Evolutionary conservation across 257 asterid genomes (phyloP).

Genomic region (Solanum paucissectum): DNA sequence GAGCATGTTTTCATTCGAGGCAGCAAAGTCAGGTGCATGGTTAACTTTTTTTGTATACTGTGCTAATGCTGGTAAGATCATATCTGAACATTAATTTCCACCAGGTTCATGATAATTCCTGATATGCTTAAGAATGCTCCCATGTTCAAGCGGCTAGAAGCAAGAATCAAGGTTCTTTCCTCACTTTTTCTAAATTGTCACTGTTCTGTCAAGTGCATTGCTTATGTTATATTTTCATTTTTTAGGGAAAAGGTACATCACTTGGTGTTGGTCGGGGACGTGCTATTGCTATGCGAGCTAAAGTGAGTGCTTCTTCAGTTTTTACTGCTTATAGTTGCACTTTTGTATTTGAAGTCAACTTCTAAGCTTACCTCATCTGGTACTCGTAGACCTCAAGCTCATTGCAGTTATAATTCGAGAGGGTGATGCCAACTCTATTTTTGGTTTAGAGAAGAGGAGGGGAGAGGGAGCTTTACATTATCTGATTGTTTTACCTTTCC

Average conservation of each 20-base stretch:
- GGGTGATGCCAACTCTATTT: neutral
- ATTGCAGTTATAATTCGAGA: neutral
- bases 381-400: neutral
- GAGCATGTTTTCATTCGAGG: constrained; percentile 98
- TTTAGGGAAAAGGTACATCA: constrained; percentile 87
- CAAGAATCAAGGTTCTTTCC: constrained; percentile 77
- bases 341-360: neutral
- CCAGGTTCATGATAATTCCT: constrained; percentile 96
- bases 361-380: neutral
- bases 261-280: constrained; percentile 99
- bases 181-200: neutral
- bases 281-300: constrained; percentile 93
- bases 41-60: neutral
- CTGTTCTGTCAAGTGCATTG: neutral
- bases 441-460: neutral
- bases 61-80: neutral
- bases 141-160: constrained; percentile 91
- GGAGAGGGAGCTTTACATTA: neutral
- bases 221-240: constrained; percentile 15
- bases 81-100: neutral
- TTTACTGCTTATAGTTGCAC: neutral
- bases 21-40: constrained; percentile 81
- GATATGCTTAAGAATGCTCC: constrained; percentile 99
- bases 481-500: neutral
- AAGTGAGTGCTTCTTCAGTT: constrained; percentile 34